phyloP scores from a whole-genome alignment of 2,329 filamentous ascomycete genomes.

The Leptographium flavum region DNA sequence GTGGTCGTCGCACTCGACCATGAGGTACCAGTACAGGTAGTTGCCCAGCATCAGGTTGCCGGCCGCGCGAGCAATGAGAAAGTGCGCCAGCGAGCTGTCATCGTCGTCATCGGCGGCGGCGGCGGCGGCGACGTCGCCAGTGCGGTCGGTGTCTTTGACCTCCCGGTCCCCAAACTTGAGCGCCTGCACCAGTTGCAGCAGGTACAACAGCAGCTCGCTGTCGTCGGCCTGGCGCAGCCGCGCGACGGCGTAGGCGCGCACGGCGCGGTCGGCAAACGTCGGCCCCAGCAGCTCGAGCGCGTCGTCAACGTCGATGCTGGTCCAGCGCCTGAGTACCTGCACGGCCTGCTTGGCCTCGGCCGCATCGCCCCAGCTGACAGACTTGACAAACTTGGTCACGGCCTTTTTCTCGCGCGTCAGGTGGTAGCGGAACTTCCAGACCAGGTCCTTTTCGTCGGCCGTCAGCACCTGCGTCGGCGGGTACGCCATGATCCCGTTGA shows the following conservation, averaged over 20 bases:
- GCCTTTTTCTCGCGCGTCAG: slow-evolving; percentile 83
- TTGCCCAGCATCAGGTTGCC: slow-evolving; percentile 85
- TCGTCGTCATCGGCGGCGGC: slow-evolving; percentile 30
- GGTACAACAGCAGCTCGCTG: slow-evolving; percentile 76
- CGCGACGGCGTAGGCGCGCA: slow-evolving; percentile 87
- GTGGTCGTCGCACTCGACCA: slow-evolving; percentile 87
- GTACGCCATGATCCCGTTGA: slow-evolving; percentile 83
- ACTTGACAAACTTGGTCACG: slow-evolving; percentile 95
- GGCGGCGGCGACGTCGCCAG: background rate
- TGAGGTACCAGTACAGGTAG: slow-evolving; percentile 95
- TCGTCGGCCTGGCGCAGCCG: slow-evolving; percentile 85
- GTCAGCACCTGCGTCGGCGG: slow-evolving; percentile 80
- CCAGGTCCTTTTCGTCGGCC: slow-evolving; percentile 83
- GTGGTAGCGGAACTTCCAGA: slow-evolving; percentile 97
- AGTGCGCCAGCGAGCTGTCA: slow-evolving; percentile 76
- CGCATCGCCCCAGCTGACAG: slow-evolving; percentile 21
- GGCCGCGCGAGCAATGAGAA: slow-evolving; percentile 76
- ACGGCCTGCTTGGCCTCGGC: slow-evolving; percentile 57
- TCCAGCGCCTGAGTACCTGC: slow-evolving; percentile 84
- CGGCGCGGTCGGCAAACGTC: slow-evolving; percentile 74
- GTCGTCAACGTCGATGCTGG: slow-evolving; percentile 92
- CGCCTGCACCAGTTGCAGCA: slow-evolving; percentile 88
- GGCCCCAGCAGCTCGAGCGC: slow-evolving; percentile 87
- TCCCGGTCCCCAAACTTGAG: slow-evolving; percentile 87
- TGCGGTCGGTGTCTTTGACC: background rate